Conservation (phyloP, 2,329 filamentous ascomycete genomes). For the Epicoccum nigrum region DNA sequence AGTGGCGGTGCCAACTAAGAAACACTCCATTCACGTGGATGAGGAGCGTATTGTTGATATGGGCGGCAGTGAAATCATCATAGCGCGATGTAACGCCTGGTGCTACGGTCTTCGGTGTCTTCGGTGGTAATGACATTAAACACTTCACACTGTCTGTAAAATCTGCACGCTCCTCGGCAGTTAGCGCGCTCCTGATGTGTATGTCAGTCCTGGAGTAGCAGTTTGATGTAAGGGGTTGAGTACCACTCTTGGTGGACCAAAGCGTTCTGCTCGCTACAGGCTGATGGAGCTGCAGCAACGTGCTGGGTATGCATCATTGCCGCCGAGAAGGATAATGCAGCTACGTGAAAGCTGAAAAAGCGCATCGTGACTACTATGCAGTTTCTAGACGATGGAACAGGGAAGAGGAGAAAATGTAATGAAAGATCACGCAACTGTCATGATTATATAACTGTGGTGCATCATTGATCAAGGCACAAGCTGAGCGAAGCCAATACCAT, state of each 20-base stretch:
- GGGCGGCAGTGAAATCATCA: background rate
- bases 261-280: background rate
- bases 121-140: background rate
- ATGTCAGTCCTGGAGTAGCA: background rate
- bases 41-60: background rate
- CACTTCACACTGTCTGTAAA: background rate
- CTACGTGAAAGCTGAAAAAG: too few relatives aligned
- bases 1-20: background rate
- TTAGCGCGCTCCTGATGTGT: background rate
- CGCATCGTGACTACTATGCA: too few relatives aligned
- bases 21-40: background rate
- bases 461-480: too few relatives aligned
- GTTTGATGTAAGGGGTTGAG: background rate
- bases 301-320: background rate
- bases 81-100: background rate
- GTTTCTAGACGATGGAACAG: too few relatives aligned
- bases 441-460: too few relatives aligned
- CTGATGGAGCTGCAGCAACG: background rate
- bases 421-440: too few relatives aligned
- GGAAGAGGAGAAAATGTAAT: too few relatives aligned
- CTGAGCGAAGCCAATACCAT: too few relatives aligned
- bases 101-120: background rate
- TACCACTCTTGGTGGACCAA: background rate
- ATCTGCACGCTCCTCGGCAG: background rate
- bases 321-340: background rate